phyloP scores from a whole-genome alignment of 2,329 filamentous ascomycete genomes.

The Penicillium sumatraense region DNA sequence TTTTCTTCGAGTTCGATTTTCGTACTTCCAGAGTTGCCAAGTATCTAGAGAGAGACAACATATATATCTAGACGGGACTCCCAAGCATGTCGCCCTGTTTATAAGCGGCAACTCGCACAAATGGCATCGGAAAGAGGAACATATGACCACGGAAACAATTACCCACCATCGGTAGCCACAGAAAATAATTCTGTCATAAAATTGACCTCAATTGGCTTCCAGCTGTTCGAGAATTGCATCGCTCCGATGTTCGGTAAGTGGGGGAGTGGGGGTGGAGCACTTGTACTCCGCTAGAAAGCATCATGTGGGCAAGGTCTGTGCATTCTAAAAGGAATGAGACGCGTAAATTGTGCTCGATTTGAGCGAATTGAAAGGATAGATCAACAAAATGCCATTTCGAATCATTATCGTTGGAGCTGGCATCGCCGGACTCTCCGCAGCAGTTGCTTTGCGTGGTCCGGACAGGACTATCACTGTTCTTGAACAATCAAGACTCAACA shows the following conservation, averaged over 20 bases:
- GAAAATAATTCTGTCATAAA: neutral
- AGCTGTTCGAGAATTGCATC: neutral
- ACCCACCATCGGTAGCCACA: neutral
- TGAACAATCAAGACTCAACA: constrained; percentile 31
- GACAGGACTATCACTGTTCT: constrained; percentile 28
- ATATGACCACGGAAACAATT: neutral
- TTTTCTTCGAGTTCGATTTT: neutral
- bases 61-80: neutral
- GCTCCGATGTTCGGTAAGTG: constrained; percentile 13
- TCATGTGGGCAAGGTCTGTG: neutral
- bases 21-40: neutral
- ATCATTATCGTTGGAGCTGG: constrained; percentile 57
- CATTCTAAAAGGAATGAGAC: neutral
- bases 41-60: too few relatives aligned
- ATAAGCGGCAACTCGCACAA: neutral
- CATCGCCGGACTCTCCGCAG: constrained; percentile 40
- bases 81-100: neutral
- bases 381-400: constrained; percentile 33
- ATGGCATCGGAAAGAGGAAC: neutral
- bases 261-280: constrained; percentile 10
- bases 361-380: neutral
- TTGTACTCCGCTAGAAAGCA: neutral
- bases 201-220: neutral
- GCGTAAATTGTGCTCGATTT: neutral
- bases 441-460: constrained; percentile 33